A percentile compares a stretch with the other conserved stretches of the same genome.
Conservation (phyloP, 192 early-diverging fungal genomes). For the Obelidium mucronatum region DNA sequence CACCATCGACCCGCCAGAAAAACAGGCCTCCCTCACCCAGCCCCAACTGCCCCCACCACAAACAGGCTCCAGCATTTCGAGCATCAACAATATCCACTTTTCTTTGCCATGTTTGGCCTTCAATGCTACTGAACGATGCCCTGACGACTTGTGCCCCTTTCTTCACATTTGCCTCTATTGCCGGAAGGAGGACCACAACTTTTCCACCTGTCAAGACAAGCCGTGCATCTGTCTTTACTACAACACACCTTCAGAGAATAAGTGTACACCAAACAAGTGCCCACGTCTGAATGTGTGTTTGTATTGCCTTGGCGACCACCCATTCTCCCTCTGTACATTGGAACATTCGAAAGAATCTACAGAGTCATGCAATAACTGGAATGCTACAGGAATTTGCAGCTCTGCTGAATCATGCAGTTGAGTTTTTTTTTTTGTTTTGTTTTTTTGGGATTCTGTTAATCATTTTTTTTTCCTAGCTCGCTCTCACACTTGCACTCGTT, state of each 20-base stretch:
- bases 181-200: neutral
- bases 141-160: slow-evolving; percentile 13
- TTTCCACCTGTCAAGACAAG: neutral
- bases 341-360: neutral
- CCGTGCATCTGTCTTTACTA: slow-evolving; percentile 11
- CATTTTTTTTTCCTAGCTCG: neutral
- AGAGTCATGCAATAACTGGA: slow-evolving; percentile 16
- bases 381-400: slow-evolving; percentile 15
- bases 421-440: neutral
- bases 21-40: too few relatives aligned
- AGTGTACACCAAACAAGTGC: slow-evolving; percentile 10
- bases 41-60: too few relatives aligned
- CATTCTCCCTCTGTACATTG: neutral
- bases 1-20: too few relatives aligned
- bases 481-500: neutral
- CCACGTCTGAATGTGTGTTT: slow-evolving; percentile 13
- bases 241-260: slow-evolving; percentile 1
- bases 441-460: neutral
- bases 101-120: slow-evolving; percentile 20
- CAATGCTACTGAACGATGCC: slow-evolving; percentile 3
- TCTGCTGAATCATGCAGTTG: neutral
- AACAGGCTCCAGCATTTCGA: too few relatives aligned
- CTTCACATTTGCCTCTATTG: slow-evolving; percentile 17
- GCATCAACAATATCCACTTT: neutral
- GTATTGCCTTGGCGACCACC: slow-evolving; percentile 16